Base-by-base conservation (phyloP, 179 eudicot genomes). In the Pouteria campechiana region DNA sequence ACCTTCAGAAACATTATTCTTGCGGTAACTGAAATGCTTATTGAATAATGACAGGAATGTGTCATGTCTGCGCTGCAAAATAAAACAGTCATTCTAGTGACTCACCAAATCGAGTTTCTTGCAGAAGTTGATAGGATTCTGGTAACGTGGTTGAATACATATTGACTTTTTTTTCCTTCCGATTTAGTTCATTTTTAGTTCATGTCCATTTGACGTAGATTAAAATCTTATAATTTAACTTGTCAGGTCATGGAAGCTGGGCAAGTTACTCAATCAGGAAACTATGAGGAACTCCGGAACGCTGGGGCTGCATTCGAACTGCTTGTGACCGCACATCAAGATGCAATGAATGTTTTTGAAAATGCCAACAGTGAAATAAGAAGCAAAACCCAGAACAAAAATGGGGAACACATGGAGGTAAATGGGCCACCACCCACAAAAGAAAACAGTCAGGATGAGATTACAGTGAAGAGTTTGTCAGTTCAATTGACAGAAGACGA, bases 81-180 rank as follows among this genome's bases (percentile, higher is more conserved):
- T 38, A 80, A 84, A 75, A 81, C 83, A 2, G 75, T 84, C 54
- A 44, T 84, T 53, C 79, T 84, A 38, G 95, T 84, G 32, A 80
- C 90, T 2, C 94, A 84, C 63, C 94, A 83, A 74, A 85, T 83
- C 14, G 90, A 79, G 67, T 83, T 83, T 49, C 85, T 83, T 47
- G 85, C 90, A 0, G 76, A 78, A 24, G 76, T 80, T 58, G 76
- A 84, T 63, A 52, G 41, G 52, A 68, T 74, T 54, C 49, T 84
- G 81, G 95, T 84, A 32, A 67, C 30, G 43, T 14, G 87, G 60
- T 36, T 46, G 6, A 6, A 12, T 15, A 9, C 33, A 17, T 15
- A 24, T 1, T 32, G n/a, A 17, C 3, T 28, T 21, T 15, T 24
- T 4, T 5, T 17, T 19, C 19, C 16, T 22, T 15, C 10, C 21